These are phyloP conservation scores for Phytophthora nicotianae DNA, from an alignment of 352 stramenopile species.

Conservation along the genomic window DNA sequence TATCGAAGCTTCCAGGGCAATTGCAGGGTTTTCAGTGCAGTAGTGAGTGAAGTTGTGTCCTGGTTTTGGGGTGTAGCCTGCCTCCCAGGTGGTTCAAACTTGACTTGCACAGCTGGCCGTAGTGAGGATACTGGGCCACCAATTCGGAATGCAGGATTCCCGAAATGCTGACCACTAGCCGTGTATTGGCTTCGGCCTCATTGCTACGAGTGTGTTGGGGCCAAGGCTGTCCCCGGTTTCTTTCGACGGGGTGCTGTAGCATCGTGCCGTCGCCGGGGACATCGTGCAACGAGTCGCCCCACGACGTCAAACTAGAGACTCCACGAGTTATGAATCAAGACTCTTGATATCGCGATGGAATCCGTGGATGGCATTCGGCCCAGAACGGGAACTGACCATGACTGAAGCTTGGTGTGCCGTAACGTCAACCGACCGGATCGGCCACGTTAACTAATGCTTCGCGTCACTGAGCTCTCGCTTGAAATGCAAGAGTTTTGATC, in stretches of 20 bases:
- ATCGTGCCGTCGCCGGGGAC: not conserved
- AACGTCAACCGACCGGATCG: constrained; percentile 1
- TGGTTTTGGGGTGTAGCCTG: constrained; percentile 1
- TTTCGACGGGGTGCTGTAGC: not conserved
- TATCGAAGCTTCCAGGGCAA: not conserved
- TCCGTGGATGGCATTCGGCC: constrained; percentile 2
- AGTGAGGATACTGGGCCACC: not conserved
- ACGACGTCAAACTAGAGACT: not conserved
- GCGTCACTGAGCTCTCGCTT: not conserved
- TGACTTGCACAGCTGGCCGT: not conserved
- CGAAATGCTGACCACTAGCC: constrained; percentile 1
- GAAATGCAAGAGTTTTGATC: not conserved
- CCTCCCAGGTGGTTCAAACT: not conserved
- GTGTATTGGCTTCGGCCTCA: not conserved
- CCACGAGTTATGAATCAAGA: not conserved
- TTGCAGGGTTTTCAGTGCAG: not conserved
- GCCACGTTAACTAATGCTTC: constrained; percentile 7
- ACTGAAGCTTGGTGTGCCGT: not conserved
- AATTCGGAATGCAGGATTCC: not conserved
- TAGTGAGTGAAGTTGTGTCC: not conserved
- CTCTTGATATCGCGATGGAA: not conserved
- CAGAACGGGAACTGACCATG: constrained; percentile 12
- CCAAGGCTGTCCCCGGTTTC: not conserved
- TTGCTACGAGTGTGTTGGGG: not conserved
- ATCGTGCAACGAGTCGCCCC: not conserved